These are phyloP conservation scores for Ascosphaera acerosa DNA, from an alignment of 2,329 filamentous ascomycete genomes.

Conservation along the genomic window DNA sequence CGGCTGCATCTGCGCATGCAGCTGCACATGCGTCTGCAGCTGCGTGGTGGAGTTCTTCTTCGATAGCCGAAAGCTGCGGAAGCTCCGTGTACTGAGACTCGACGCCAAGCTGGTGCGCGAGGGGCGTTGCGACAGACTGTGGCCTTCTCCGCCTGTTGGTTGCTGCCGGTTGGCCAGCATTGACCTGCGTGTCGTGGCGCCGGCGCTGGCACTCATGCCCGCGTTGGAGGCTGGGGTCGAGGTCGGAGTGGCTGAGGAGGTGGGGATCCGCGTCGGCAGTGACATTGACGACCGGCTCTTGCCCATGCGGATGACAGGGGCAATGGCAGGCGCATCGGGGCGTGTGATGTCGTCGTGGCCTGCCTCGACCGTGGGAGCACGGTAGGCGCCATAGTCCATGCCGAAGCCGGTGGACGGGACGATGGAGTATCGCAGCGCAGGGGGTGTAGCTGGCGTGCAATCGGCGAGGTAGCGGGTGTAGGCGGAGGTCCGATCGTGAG, in stretches of 20 bases:
- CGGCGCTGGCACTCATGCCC: too few species aligned
- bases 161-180: too few species aligned
- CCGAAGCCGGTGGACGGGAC: constrained; percentile 27
- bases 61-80: not conserved
- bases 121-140: constrained; percentile 10
- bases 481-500: too few species aligned
- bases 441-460: too few species aligned
- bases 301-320: constrained; percentile 57
- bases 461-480: too few species aligned
- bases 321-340: constrained; percentile 30
- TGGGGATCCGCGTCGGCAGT: constrained; percentile 22
- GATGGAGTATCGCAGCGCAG: constrained; percentile 9
- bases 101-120: constrained; percentile 4
- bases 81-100: not conserved
- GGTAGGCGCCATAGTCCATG: constrained; percentile 45
- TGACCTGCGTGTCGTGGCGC: too few species aligned
- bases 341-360: constrained; percentile 24
- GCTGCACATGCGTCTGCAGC: too few species aligned
- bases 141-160: too few species aligned
- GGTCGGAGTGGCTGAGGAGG: too few species aligned
- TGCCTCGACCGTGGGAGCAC: constrained; percentile 26
- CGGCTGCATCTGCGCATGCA: too few species aligned
- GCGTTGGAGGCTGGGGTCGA: too few species aligned
- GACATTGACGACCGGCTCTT: constrained; percentile 44
- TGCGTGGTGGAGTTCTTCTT: not conserved